These are phyloP conservation scores for Colletotrichum brevisporum DNA, from an alignment of 2,329 filamentous ascomycete species.

Conservation along the genomic window DNA sequence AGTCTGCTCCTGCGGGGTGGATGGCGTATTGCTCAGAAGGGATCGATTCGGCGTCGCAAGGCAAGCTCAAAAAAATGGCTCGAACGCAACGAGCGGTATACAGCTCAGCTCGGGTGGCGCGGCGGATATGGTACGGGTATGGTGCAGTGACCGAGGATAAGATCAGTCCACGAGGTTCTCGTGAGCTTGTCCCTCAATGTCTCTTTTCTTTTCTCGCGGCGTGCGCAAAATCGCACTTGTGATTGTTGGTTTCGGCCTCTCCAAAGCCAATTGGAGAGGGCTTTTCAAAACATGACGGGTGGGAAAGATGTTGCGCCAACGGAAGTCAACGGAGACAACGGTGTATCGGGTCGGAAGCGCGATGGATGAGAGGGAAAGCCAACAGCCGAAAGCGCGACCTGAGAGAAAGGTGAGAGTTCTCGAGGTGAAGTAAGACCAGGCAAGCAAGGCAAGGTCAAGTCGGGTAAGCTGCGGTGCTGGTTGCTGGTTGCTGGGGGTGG, in stretches of 20 bases:
- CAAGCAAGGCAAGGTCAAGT: constrained; percentile 21
- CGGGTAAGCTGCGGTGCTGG: constrained; percentile 22
- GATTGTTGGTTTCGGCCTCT: constrained; percentile 44
- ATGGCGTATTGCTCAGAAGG: constrained; percentile 1
- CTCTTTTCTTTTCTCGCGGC: constrained; percentile 7
- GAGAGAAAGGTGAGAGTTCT: constrained; percentile 17
- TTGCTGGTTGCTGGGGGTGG: constrained; percentile 40
- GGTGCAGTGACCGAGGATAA: no score
- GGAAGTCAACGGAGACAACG: constrained; percentile 29
- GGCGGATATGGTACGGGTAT: no score
- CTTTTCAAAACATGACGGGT: constrained; percentile 52
- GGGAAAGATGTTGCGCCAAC: constrained; percentile 26
- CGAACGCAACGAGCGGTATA: no score
- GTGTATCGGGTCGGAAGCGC: constrained; percentile 36
- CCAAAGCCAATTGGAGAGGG: constrained; percentile 48
- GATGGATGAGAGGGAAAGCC: constrained; percentile 18
- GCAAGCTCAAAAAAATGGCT: no score
- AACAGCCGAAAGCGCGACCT: constrained; percentile 28
- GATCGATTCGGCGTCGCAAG: no score
- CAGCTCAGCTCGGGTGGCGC: no score
- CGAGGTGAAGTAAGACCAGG: constrained; percentile 16
- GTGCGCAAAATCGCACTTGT: constrained; percentile 28
- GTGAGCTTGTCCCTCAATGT: not conserved
- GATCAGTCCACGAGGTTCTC: not conserved
- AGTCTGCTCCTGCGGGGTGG: not conserved